phyloP scores from a whole-genome alignment of 176 grass and related monocot species.

The Eragrostis nindensis region DNA sequence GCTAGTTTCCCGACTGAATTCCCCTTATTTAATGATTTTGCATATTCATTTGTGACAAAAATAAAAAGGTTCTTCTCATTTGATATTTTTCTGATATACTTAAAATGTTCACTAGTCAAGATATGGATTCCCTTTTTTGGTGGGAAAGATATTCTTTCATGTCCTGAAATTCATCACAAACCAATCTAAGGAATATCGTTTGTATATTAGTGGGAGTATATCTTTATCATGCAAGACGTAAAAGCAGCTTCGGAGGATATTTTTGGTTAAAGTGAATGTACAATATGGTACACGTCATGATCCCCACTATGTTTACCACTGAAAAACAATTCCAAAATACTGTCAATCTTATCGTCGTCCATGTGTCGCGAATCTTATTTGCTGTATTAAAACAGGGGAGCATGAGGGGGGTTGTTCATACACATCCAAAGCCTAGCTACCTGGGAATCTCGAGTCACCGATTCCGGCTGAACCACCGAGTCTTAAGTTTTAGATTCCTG shows the following conservation, averaged over 20 bases:
- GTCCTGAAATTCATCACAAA: neutral
- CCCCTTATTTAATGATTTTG: neutral
- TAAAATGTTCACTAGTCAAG: neutral
- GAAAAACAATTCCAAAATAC: conserved; percentile 23
- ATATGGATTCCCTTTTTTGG: too few species aligned
- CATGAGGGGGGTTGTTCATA: neutral
- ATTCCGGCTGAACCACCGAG: neutral
- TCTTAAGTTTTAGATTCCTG: neutral
- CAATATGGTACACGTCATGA: conserved; percentile 20
- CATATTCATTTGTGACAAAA: neutral
- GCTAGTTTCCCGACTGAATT: neutral
- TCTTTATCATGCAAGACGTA: neutral
- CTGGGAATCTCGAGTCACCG: neutral
- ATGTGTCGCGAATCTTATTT: conserved; percentile 23
- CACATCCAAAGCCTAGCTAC: conserved; percentile 7
- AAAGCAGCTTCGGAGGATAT: neutral
- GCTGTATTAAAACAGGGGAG: neutral
- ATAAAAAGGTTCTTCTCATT: neutral
- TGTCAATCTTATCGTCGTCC: conserved; percentile 3
- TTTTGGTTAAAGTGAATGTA: conserved; percentile 6
- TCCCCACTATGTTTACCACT: conserved; percentile 1
- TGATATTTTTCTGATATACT: neutral
- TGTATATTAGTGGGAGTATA: neutral
- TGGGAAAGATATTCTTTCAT: neutral
- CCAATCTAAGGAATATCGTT: neutral